phyloP scores from a whole-genome alignment of 495 filamentous ascomycete genomes.

The Cenococcum geophilum region DNA sequence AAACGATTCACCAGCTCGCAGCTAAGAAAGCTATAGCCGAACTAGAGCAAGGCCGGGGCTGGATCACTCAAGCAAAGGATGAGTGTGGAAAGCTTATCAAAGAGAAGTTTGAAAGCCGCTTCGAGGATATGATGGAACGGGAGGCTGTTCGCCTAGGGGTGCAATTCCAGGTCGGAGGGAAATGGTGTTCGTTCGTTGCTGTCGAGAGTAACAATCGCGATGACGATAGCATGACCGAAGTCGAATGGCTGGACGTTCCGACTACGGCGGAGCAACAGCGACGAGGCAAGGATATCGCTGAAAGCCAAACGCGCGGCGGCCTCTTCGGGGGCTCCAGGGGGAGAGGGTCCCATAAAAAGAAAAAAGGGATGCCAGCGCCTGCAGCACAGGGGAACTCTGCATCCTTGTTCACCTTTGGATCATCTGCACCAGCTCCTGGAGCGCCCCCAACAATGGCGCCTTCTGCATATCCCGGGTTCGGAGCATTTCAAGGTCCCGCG shows the following conservation, averaged over 20 bases:
- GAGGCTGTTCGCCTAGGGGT: conserved; percentile 60
- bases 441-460: too few species aligned
- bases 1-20: conserved; percentile 64
- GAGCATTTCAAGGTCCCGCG: too few species aligned
- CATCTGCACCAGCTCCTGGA: too few species aligned
- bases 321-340: neutral
- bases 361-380: neutral
- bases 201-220: conserved; percentile 42
- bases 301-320: neutral
- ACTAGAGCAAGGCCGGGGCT: conserved; percentile 62
- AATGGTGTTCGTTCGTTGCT: conserved; percentile 67
- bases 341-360: neutral
- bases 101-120: conserved; percentile 44
- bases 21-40: conserved; percentile 61
- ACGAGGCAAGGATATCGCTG: neutral
- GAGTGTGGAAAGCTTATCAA: conserved; percentile 43
- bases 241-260: conserved; percentile 21
- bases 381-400: neutral
- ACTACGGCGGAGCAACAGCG: neutral
- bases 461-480: too few species aligned
- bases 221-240: conserved; percentile 11
- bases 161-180: conserved; percentile 58
- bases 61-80: conserved; percentile 51
- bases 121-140: conserved; percentile 50
- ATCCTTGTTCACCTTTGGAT: neutral